Evolutionary conservation across 768 basidiomycete genomes (phyloP).

Genomic region (Lentinula edodes): DNA sequence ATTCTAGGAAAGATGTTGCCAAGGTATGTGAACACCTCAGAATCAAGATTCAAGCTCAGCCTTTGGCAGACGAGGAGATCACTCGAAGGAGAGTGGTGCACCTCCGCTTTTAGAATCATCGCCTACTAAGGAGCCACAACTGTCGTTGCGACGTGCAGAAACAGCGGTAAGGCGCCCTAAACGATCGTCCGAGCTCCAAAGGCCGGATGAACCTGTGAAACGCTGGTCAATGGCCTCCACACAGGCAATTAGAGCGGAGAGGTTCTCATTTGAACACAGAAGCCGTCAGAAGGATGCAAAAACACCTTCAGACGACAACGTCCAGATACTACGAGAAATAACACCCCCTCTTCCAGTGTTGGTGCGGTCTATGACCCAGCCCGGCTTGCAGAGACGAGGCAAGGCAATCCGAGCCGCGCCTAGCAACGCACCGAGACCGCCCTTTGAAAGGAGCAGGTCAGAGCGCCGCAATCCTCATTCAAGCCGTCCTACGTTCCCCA

Average conservation of each 20-base stretch:
- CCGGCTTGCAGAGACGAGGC: not conserved
- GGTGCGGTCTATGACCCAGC: not conserved
- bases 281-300: not conserved
- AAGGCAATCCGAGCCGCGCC: not conserved
- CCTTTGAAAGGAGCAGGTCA: not conserved
- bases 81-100: not conserved
- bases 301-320: not conserved
- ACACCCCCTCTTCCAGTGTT: not conserved
- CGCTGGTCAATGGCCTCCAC: conserved; percentile 3
- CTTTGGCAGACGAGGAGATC: not conserved
- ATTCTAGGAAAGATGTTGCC: not conserved
- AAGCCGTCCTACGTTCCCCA: not conserved
- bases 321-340: not conserved
- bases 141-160: not conserved
- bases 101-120: not conserved
- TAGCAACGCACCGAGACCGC: not conserved
- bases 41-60: not conserved
- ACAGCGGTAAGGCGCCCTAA: not conserved
- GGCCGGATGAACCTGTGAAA: not conserved
- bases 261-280: not conserved
- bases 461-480: not conserved
- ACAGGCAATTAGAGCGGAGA: not conserved
- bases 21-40: not conserved
- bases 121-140: not conserved
- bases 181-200: not conserved